Conservation (phyloP, 345 rosid species). For the Arabidopsis suecica region DNA sequence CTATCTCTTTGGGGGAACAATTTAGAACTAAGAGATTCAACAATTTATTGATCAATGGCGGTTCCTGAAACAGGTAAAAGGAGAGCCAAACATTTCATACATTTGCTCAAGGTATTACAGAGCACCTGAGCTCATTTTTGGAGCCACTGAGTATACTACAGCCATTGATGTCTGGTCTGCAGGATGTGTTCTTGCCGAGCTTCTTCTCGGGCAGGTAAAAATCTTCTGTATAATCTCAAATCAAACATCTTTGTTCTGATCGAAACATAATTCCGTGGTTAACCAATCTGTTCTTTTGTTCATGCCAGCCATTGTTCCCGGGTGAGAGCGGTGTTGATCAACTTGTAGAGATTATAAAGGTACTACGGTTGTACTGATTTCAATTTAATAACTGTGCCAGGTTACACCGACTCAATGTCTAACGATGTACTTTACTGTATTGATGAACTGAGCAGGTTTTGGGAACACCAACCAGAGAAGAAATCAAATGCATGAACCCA, state of each 20-base stretch:
- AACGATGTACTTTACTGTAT: conserved; percentile 12
- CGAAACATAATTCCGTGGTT: not conserved
- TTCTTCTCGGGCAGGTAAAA: conserved; percentile 89
- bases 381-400: not conserved
- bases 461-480: conserved; percentile 99
- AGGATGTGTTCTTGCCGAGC: conserved; percentile 95
- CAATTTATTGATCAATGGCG: conserved; percentile 4
- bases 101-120: conserved; percentile 98
- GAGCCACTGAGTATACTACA: conserved; percentile 94
- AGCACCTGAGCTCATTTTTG: conserved; percentile 98
- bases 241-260: not conserved
- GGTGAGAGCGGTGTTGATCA: conserved; percentile 99
- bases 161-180: conserved; percentile 99
- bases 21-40: not conserved
- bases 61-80: conserved; percentile 70
- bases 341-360: conserved; percentile 98
- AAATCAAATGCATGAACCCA: conserved; percentile 99
- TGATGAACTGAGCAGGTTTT: conserved; percentile 59
- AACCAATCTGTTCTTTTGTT: conserved; percentile 26
- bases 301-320: conserved; percentile 85
- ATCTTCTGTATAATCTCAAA: not conserved
- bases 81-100: conserved; percentile 95
- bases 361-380: conserved; percentile 33
- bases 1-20: not conserved
- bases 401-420: not conserved